Evolutionary conservation across 2,329 filamentous ascomycete genomes (phyloP).

Genomic region (Arthrinium phaeospermum): DNA sequence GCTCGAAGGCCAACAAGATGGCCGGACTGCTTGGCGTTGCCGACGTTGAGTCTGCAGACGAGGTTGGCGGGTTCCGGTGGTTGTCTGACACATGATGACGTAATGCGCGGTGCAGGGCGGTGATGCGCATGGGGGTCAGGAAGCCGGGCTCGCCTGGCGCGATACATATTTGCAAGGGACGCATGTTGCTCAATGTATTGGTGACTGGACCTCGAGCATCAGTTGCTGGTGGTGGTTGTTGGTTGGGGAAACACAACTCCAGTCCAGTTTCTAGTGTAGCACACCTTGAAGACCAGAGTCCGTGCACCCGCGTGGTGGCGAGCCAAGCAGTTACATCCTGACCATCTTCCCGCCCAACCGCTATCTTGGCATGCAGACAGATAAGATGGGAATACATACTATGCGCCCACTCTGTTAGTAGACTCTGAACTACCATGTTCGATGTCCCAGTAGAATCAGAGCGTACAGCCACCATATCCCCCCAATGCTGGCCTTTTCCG

Average conservation of each 20-base stretch:
- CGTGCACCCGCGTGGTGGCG: neutral
- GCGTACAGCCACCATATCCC: too few species aligned
- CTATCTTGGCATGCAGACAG: neutral
- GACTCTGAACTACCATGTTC: too few species aligned
- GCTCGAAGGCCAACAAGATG: neutral
- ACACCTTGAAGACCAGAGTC: neutral
- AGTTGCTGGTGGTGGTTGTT: neutral
- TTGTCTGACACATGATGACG: neutral
- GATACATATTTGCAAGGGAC: neutral
- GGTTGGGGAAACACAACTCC: neutral
- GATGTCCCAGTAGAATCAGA: too few species aligned
- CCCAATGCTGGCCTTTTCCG: too few species aligned
- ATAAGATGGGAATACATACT: neutral
- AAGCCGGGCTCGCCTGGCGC: neutral
- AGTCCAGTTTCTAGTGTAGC: neutral
- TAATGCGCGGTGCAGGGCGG: neutral
- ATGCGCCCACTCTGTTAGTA: too few species aligned
- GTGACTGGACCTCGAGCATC: neutral
- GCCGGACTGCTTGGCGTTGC: neutral
- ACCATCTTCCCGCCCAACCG: neutral
- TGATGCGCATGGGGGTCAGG: neutral
- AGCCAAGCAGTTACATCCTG: neutral
- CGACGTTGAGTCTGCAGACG: neutral
- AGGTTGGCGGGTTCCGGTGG: neutral
- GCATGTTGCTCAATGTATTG: neutral